A percentile compares a stretch with the other conserved stretches of the same genome.
phyloP scores from a whole-genome alignment of 2,329 filamentous ascomycete genomes.

The Thyridium curvatum region DNA sequence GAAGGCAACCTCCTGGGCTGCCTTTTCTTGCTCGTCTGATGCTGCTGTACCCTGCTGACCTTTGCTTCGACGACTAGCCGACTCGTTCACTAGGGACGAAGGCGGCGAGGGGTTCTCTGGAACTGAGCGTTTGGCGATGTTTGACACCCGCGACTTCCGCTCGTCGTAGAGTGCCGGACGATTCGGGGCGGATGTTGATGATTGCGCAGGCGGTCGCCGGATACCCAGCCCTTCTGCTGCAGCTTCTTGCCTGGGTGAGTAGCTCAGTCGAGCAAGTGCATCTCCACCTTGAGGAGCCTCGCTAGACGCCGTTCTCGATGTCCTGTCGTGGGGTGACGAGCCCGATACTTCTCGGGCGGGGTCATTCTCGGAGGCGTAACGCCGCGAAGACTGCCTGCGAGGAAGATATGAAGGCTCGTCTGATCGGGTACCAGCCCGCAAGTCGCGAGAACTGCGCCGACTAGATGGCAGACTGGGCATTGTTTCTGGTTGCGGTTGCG shows the following conservation, averaged over 20 bases:
- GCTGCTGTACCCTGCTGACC: slow-evolving; percentile 13
- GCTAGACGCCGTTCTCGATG: slow-evolving; percentile 35
- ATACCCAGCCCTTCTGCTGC: slow-evolving; percentile 44
- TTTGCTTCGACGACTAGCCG: slow-evolving; percentile 19
- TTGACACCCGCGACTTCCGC: slow-evolving; percentile 31
- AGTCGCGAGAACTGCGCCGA: too few relatives aligned
- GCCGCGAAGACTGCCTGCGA: slow-evolving; percentile 31
- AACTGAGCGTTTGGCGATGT: slow-evolving; percentile 24
- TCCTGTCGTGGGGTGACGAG: slow-evolving; percentile 33
- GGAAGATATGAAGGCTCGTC: slow-evolving; percentile 17
- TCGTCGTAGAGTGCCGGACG: slow-evolving; percentile 30
- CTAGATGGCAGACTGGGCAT: too few relatives aligned
- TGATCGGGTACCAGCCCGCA: slow-evolving; percentile 7
- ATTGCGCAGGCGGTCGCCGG: slow-evolving; percentile 36
- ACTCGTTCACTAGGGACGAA: slow-evolving; percentile 27
- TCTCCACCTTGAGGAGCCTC: slow-evolving; percentile 28
- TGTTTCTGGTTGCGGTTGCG: too few relatives aligned
- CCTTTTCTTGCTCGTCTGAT: slow-evolving; percentile 55
- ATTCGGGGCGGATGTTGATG: slow-evolving; percentile 42
- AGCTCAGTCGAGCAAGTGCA: slow-evolving; percentile 24
- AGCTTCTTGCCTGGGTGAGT: slow-evolving; percentile 40
- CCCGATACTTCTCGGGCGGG: slow-evolving; percentile 23
- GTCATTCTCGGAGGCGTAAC: slow-evolving; percentile 31
- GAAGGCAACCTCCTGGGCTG: slow-evolving; percentile 81
- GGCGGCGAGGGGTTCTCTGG: slow-evolving; percentile 26